Conservation (phyloP, 164 flowering plant genomes). For the grape (Vitis vinifera) region DNA sequence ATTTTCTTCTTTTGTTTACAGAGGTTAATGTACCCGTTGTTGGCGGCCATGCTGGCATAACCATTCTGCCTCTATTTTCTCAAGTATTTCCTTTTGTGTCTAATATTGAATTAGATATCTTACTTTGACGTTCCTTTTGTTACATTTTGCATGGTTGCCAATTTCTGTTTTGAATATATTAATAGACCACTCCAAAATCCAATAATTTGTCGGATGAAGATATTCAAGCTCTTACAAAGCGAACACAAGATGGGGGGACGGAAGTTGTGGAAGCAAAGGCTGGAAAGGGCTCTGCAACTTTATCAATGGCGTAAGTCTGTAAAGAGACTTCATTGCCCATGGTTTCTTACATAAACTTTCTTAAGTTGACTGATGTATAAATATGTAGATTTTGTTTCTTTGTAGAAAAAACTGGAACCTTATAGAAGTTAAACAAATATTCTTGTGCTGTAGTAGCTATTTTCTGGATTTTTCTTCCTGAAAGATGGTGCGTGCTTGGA, state of each 20-base stretch:
- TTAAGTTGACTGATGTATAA: too few relatives aligned
- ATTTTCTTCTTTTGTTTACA: slow-evolving; percentile 30
- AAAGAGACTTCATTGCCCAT: neutral
- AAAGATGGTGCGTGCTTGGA: too few relatives aligned
- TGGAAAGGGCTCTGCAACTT: slow-evolving; percentile 98
- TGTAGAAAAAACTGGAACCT: neutral
- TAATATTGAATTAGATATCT: neutral
- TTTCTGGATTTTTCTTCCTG: too few relatives aligned
- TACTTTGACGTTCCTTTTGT: neutral
- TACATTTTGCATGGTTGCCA: neutral
- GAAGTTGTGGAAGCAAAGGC: slow-evolving; percentile 99
- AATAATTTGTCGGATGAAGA: slow-evolving; percentile 65
- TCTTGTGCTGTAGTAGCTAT: too few relatives aligned
- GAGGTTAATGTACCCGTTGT: slow-evolving; percentile 94
- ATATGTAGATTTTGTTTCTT: neutral
- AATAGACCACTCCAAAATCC: slow-evolving; percentile 78
- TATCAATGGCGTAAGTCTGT: slow-evolving; percentile 95
- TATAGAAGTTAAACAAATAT: too few relatives aligned
- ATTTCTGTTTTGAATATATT: neutral
- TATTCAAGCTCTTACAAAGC: slow-evolving; percentile 71
- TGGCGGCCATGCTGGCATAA: slow-evolving; percentile 98
- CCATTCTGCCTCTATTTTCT: slow-evolving; percentile 94
- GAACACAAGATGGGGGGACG: slow-evolving; percentile 96
- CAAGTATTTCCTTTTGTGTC: slow-evolving; percentile 44
- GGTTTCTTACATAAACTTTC: neutral